Base-by-base conservation (phyloP, 805 yeast species). In the Ogataea degrootiae region DNA sequence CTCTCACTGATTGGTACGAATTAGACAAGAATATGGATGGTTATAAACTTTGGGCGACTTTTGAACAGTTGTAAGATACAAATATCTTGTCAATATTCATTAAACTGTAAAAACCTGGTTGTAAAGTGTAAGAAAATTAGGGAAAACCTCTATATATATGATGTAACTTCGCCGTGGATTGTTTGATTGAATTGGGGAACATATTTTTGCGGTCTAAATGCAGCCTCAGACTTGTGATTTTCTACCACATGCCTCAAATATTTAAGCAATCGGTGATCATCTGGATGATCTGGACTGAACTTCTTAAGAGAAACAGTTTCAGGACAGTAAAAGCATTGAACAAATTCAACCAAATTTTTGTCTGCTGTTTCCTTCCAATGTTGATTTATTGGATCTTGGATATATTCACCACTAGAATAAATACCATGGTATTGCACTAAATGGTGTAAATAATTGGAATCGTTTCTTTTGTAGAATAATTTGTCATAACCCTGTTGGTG, bases 391-490 rank as follows among this genome's bases (percentile, higher is more conserved):
- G 68, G 67, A 5, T 56, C 59, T 16, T 53, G 53, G 7, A 63
- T 60, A 8, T 46, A 43, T 17, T 56, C 54, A 9, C 66, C 67
- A 41, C 60, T 57, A 6, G 68, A 61, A 39, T 58, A 60, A 12
- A 64, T 57, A 5, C 68, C 68, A 46, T 64, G 68, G 41, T 54
- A 61, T 44, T 63, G 66, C 33, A 61, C 59, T 54, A 64, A 47
- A 42, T 64, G 68, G 39, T 64, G 68, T 19, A 64, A 43, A 39
- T 62, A 64, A 40, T 57, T 59, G 26, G 66, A 62, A 39, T 58
- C 59, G 45, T 62, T 64, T 41, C 65, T 53, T 45, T 57, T 58
- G 48, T 51, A 53, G 39, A 62, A 64, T 26, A 59, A 42, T 34
- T 47, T 49, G 35, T 49, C 48, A 44, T 46, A 54, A 22, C 53